Percentiles rank a stretch among this genome's conserved stretches.
phyloP scores from a whole-genome alignment of 129 eudicot genomes.

The Heracleum sosnowskyi region DNA sequence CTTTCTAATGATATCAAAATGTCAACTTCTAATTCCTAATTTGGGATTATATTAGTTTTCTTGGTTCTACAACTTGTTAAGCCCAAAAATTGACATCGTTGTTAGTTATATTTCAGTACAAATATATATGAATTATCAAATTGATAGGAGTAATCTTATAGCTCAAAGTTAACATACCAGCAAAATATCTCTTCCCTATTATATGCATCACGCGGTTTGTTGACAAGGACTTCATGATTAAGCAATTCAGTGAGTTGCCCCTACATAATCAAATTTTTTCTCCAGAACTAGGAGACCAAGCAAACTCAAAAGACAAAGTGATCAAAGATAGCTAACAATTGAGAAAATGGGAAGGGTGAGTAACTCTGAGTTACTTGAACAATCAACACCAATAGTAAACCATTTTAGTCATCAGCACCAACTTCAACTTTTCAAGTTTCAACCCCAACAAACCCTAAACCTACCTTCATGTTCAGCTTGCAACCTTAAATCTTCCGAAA shows the following conservation, averaged over 20 bases:
- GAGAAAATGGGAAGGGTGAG: constrained; percentile 18
- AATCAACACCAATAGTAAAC: constrained; percentile 8
- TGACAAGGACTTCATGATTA: not conserved
- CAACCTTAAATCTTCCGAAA: constrained; percentile 24
- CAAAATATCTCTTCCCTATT: too few species aligned
- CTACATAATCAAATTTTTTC: not conserved
- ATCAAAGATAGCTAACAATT: constrained; percentile 1
- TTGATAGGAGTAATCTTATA: too few species aligned
- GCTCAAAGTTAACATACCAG: too few species aligned
- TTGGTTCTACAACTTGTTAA: too few species aligned
- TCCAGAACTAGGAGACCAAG: not conserved
- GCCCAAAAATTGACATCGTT: too few species aligned
- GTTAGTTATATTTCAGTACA: too few species aligned
- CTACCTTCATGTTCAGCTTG: constrained; percentile 29
- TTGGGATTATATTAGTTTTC: too few species aligned
- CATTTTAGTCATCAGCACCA: constrained; percentile 58
- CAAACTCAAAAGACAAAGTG: not conserved
- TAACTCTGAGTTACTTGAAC: not conserved
- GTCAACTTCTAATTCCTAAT: not conserved
- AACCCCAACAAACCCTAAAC: constrained; percentile 8
- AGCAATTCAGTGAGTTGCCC: not conserved
- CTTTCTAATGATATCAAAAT: not conserved
- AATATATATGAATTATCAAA: too few species aligned
- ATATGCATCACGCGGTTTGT: too few species aligned
- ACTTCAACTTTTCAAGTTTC: constrained; percentile 25